phyloP scores from a whole-genome alignment of 768 basidiomycete species.

The Hortiboletus campestris region DNA sequence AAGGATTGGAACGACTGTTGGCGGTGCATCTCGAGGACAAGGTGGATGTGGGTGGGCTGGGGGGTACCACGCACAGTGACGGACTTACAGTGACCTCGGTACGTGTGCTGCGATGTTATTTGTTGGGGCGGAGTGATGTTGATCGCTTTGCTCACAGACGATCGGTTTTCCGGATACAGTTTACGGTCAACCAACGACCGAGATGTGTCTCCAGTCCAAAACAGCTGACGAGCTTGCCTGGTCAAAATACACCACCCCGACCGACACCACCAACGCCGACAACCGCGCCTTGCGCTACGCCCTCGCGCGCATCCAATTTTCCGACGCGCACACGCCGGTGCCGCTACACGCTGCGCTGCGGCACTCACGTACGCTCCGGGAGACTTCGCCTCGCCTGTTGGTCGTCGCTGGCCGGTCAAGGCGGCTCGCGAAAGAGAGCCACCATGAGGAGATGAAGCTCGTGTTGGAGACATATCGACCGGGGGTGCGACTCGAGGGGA shows the following conservation, averaged over 20 bases:
- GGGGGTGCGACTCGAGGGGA: conserved; percentile 20
- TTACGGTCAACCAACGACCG: conserved; percentile 62
- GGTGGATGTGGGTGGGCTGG: background rate
- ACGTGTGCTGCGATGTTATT: background rate
- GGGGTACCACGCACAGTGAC: background rate
- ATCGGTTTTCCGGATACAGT: conserved; percentile 63
- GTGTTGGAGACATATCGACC: conserved; percentile 46
- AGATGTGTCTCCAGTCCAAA: conserved; percentile 70
- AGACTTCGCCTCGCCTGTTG: conserved; percentile 44
- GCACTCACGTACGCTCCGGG: conserved; percentile 37
- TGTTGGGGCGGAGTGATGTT: background rate
- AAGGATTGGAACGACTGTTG: conserved; percentile 19
- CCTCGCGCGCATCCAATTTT: conserved; percentile 62
- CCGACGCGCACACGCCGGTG: conserved; percentile 48
- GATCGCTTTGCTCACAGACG: conserved; percentile 8
- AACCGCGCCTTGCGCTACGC: conserved; percentile 29
- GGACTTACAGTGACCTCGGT: conserved; percentile 1
- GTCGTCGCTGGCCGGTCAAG: conserved; percentile 74
- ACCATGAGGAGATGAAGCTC: conserved; percentile 65
- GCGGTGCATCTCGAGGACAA: conserved; percentile 24
- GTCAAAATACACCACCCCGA: conserved; percentile 52
- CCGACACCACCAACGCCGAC: background rate
- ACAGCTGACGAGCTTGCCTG: conserved; percentile 82
- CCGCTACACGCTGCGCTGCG: conserved; percentile 58
- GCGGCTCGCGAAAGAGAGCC: conserved; percentile 69